Base-by-base conservation (phyloP, 2,329 filamentous ascomycete genomes). In the Fusarium paranaense region DNA sequence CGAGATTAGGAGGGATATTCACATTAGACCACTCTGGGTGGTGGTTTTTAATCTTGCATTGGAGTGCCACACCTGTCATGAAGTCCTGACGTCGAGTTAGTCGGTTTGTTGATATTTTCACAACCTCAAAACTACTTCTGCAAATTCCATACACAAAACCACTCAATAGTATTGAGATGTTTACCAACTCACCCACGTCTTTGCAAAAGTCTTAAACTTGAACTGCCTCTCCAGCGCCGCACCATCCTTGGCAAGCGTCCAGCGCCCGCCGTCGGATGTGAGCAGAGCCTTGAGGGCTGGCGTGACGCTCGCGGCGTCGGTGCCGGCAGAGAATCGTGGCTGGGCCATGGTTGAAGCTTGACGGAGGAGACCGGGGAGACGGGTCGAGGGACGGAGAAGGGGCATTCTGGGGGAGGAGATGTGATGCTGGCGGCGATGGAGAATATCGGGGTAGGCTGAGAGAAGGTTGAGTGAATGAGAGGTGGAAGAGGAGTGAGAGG, bases 21-120 rank as follows among this genome's bases (percentile, higher is more conserved):
- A 92, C 92, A 78, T 95, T 94, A 3, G 91, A 92, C 92, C 92
- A 94, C 80, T 94, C 92, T 0, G 93, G 92, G 78, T 95, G 93
- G 80, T 95, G 93, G 76, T 90, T 92, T 78, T 88, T 87, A 40
- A 89, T 80, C 78, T 92, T 92, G 82, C 91, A 93, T 77, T 94
- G 88, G 35, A 91, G 83, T 13, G 92, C 90, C 16, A 94, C 88
- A 3, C 87, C 87, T n/a, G 91, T 92, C 92, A 94, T 94, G 82
- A 94, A 95, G 72, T 92, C 91, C 91, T 93, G 70, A n/a, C 8
- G 18, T 35, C 20, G 9, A 35, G 32, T 75, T 57, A 76, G 72
- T 38, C 32, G 7, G 18, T 8, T n/a, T 2, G 56, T 33, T 14
- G 4, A 18, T 27, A 40, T 33, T 45, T 59, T 64, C 57, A 62